Conservation (phyloP, 1,284 basidiomycete species). For the Porogramme epimiltina region DNA sequence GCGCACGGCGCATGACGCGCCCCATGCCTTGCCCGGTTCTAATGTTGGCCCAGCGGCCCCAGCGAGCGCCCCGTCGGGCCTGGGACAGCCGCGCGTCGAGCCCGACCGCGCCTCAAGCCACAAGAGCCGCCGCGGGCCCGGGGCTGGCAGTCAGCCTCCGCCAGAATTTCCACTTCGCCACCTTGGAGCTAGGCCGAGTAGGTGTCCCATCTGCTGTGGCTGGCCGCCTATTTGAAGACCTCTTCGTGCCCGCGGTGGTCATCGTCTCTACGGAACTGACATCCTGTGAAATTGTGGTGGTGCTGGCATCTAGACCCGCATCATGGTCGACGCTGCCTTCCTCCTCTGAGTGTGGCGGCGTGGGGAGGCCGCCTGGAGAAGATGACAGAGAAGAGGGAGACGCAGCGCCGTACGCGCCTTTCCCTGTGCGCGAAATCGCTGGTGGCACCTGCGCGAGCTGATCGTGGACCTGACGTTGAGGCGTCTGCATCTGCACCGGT, state of each 20-base stretch:
- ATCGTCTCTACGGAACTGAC: too few relatives aligned
- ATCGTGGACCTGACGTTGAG: too few relatives aligned
- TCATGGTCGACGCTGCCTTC: constrained; percentile 11
- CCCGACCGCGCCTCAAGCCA: constrained; percentile 2
- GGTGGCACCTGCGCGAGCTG: neutral
- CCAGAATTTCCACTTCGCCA: constrained; percentile 29
- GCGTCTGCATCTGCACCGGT: constrained; percentile 3
- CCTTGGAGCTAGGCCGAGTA: neutral
- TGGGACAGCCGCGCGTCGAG: too few relatives aligned
- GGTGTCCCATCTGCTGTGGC: too few relatives aligned
- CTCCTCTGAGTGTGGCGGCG: constrained; percentile 28
- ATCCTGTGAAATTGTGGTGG: neutral
- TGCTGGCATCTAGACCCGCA: constrained; percentile 5
- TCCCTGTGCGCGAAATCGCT: neutral
- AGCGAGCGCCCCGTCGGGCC: too few relatives aligned
- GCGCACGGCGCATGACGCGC: too few relatives aligned
- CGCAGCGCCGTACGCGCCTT: neutral
- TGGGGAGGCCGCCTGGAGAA: constrained; percentile 20
- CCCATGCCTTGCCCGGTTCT: too few relatives aligned
- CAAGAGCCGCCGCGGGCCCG: constrained; percentile 4
- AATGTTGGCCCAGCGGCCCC: too few relatives aligned
- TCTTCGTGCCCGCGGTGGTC: too few relatives aligned
- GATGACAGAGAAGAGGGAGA: neutral
- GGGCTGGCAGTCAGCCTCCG: constrained; percentile 5
- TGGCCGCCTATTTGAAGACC: too few relatives aligned